Evolutionary conservation across 2,329 filamentous ascomycete species (phyloP).

Genomic region (Aspergillus piperis): DNA sequence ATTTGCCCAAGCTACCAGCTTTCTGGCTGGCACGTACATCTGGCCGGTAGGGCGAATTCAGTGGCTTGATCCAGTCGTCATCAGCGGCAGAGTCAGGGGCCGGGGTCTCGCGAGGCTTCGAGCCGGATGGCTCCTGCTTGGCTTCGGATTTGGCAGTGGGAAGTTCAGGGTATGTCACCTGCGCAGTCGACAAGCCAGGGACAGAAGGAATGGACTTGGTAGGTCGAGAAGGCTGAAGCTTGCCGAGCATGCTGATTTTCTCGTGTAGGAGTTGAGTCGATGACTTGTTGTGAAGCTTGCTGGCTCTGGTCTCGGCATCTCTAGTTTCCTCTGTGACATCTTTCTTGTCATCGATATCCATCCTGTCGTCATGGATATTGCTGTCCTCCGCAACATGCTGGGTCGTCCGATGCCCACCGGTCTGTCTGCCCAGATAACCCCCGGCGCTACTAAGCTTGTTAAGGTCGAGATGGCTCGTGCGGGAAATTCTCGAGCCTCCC

Average conservation of each 20-base stretch:
- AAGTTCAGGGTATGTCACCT: constrained; percentile 41
- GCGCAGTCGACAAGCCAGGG: constrained; percentile 28
- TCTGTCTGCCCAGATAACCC: constrained; percentile 71
- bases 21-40: constrained; percentile 62
- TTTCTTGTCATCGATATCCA: constrained; percentile 58
- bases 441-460: constrained; percentile 44
- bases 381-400: constrained; percentile 43
- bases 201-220: constrained; percentile 49
- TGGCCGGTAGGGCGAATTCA: constrained; percentile 50
- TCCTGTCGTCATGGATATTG: constrained; percentile 48
- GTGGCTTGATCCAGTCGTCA: constrained; percentile 63
- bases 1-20: constrained; percentile 61
- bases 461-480: constrained; percentile 76
- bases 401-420: constrained; percentile 58
- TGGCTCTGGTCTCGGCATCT: constrained; percentile 52
- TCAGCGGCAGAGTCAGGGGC: constrained; percentile 44
- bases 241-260: constrained; percentile 76
- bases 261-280: constrained; percentile 94
- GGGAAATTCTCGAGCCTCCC: constrained; percentile 66
- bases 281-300: constrained; percentile 73
- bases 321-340: constrained; percentile 51
- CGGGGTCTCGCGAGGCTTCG: constrained; percentile 25
- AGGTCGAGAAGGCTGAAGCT: constrained; percentile 51
- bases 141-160: constrained; percentile 31
- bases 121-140: constrained; percentile 26